phyloP scores from a whole-genome alignment of 1,284 basidiomycete species.

The Sanghuangporus weigelae region DNA sequence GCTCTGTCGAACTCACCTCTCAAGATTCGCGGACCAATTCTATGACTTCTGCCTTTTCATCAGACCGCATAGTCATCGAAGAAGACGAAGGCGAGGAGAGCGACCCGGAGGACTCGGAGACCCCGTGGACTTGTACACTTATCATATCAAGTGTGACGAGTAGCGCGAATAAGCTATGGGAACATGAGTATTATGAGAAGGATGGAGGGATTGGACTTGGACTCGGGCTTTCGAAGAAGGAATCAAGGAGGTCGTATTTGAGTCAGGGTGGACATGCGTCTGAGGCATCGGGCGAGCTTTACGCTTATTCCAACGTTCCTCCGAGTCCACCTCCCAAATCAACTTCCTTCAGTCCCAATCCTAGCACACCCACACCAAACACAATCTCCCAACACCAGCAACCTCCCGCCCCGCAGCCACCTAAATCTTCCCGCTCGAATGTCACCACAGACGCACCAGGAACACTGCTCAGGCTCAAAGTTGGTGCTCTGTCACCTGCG shows the following conservation, averaged over 20 bases:
- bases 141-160: conserved; percentile 33
- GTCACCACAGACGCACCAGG: background rate
- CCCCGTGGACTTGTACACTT: conserved; percentile 86
- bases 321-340: background rate
- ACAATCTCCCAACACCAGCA: background rate
- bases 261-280: background rate
- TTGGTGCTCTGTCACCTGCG: conserved; percentile 83
- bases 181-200: conserved; percentile 18
- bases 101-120: conserved; percentile 94
- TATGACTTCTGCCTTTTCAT: conserved; percentile 5
- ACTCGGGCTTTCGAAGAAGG: background rate
- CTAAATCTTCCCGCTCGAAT: background rate
- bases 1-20: background rate
- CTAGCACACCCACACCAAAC: background rate
- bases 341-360: background rate
- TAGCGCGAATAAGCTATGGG: conserved; percentile 1
- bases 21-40: conserved; percentile 11
- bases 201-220: conserved; percentile 3
- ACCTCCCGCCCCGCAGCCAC: background rate
- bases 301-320: background rate
- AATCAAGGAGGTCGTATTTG: background rate
- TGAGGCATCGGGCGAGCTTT: background rate
- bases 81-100: conserved; percentile 61
- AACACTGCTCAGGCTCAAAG: conserved; percentile 41
- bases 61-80: conserved; percentile 24